Base-by-base conservation (phyloP, 345 rosid genomes). In the Camelina hispida region DNA sequence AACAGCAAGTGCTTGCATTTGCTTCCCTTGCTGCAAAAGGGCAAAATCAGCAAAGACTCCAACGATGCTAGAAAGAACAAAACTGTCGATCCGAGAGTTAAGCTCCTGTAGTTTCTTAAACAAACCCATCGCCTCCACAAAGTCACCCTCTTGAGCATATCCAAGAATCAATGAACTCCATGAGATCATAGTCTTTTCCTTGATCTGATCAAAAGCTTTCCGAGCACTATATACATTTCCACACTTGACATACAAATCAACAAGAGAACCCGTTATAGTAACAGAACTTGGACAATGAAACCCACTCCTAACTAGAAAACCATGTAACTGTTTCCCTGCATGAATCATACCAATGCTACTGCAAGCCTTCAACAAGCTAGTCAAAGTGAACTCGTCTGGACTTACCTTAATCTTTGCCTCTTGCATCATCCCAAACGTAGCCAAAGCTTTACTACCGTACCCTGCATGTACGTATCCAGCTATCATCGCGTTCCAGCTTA, bases 1-100 rank as follows among this genome's bases (percentile, higher is more conserved):
- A 52, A 76, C 62, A 8, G 81, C 68, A 43, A 81, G 89, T 9
- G 88, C 93, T 54, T 91, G 98, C 82, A 88, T 83, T 81, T 92
- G 98, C 85, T 78, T 89, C 57, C 97, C 97, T 79, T 90, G 97
- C 66, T 84, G 89, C 62, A 83, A 85, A 18, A 90, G 87, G 4
- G 97, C 89, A 50, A 88, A 87, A 81, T 94, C 98, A 75, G 98
- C 96, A 74, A 88, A 90, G 46, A 86, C 87, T 3, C 93, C 91
- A 58, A 84, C 77, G 80, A 91, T 79, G 77, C 92, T 83, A 48
- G 98, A 91, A 43, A 94, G 78, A 67, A 83, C 87, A 81, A 85
- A 91, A 56, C 79, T 87, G 68, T 94, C 93, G 3, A 82, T 81
- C 50, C 55, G 65, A 51, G 80, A 58, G 68, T 40, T 60, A 22